Evolutionary conservation across 345 rosid genomes (phyloP), one percentile per base, ranked within the genome.

Genomic region (Euphorbia tirucalli): DNA sequence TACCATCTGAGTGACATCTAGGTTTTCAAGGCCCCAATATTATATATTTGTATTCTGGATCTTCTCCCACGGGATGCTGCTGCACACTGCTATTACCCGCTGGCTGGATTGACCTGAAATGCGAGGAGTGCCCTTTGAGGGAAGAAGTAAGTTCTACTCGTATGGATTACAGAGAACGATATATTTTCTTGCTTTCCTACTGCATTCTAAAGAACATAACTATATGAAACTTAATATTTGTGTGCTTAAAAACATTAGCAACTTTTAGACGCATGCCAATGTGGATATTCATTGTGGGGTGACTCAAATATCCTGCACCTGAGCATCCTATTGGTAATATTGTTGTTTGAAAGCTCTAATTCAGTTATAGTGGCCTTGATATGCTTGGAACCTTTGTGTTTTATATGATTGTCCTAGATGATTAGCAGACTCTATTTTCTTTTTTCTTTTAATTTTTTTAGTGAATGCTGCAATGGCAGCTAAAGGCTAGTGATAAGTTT

Each of bases 121-220:
- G 74, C 76, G n/a, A n/a, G n/a, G 56, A 57, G 44, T 57, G 74
- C 79, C 71, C 60, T 81, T 54, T 67, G 68, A 77, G 75, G 82
- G 79, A 75, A 73, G 84, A 86, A 84, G 86, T 86, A 86, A 86
- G 87, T 86, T 77, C 78, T 76, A 73, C 75, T 81, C 27, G 49
- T 68, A 56, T 75, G 78, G 78, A 75, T 79, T 69, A 71, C 14
- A 75, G 78, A 63, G 83, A 72, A 74, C 70, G 67, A 52, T 77
- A 71, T 37, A 71, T 67, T 59, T 39, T 59, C 31, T 80, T 74
- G 25, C 70, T 78, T 76, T 70, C 60, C 30, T 77, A 63, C 58
- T 71, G 79, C 84, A 55, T 72, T 76, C 52, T 66, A 77, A 66
- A 62, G 73, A 80, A 78, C 66, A 39, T 71, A 52, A 54, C 70